Evolutionary conservation across 208 protist species (phyloP).

Genomic region (Crithidia fasciculata): DNA sequence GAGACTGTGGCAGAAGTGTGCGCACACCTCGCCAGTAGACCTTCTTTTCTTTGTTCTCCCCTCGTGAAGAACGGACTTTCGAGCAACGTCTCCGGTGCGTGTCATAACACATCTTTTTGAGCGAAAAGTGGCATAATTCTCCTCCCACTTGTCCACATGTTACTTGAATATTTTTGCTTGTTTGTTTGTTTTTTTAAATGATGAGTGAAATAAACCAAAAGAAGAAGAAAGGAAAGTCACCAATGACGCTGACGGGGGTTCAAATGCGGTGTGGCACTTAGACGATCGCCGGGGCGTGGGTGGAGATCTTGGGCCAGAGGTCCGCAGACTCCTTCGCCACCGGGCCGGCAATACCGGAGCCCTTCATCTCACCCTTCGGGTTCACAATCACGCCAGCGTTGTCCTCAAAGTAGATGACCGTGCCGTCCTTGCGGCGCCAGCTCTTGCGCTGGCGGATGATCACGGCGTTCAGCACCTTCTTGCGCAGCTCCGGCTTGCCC

Average conservation of each 20-base stretch:
- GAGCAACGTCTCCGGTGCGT: too few species aligned
- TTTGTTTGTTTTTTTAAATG: slow-evolving; percentile 1
- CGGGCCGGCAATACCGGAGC: slow-evolving; percentile 99
- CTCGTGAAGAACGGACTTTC: too few species aligned
- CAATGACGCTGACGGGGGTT: not conserved
- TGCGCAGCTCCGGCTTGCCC: slow-evolving; percentile 99
- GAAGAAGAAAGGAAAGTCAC: slow-evolving; percentile 19
- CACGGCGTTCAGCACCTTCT: slow-evolving; percentile 98
- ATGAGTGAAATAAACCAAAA: slow-evolving; percentile 11
- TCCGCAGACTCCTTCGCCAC: slow-evolving; percentile 99
- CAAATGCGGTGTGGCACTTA: slow-evolving; percentile 61
- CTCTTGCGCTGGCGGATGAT: slow-evolving; percentile 99
- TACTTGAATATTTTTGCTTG: not conserved
- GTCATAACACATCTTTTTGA: too few species aligned
- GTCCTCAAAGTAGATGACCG: slow-evolving; percentile 99
- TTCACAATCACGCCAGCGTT: slow-evolving; percentile 99
- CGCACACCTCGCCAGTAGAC: too few species aligned
- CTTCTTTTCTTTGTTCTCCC: too few species aligned
- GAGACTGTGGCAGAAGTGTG: too few species aligned
- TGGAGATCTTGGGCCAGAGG: slow-evolving; percentile 99
- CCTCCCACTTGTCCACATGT: not conserved
- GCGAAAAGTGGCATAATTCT: not conserved
- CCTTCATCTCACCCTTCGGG: slow-evolving; percentile 99
- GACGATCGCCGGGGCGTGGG: slow-evolving; percentile 95
- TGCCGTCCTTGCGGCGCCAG: slow-evolving; percentile 98